A percentile compares a stretch with the other conserved stretches of the same genome.
Conservation (phyloP, 1,284 basidiomycete genomes). For the Schizophyllum amplum region DNA sequence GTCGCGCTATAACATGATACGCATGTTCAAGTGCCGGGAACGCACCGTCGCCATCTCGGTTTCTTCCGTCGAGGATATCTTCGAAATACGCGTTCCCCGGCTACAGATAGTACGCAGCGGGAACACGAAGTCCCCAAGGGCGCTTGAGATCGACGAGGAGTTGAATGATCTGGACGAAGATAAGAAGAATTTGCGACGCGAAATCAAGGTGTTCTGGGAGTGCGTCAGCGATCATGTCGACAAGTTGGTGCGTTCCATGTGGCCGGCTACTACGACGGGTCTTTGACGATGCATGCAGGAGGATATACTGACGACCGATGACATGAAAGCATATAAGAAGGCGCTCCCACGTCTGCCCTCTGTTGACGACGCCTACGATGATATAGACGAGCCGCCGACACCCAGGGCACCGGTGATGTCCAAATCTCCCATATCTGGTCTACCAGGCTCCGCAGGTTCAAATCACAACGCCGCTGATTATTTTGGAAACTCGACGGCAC, state of each 20-base stretch:
- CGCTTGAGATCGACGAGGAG: conserved; percentile 4
- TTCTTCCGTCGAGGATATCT: conserved; percentile 43
- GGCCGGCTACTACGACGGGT: neutral
- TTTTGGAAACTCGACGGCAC: neutral
- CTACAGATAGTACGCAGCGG: conserved; percentile 38
- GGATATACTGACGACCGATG: conserved; percentile 25
- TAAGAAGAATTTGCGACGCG: conserved; percentile 39
- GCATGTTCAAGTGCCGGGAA: conserved; percentile 37
- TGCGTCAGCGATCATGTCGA: conserved; percentile 51
- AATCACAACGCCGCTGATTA: neutral
- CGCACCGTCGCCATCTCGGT: conserved; percentile 39
- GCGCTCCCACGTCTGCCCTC: conserved; percentile 51
- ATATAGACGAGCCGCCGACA: conserved; percentile 20
- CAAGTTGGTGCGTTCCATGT: conserved; percentile 37
- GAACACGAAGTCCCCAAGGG: neutral
- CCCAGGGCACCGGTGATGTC: conserved; percentile 6
- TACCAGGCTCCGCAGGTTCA: neutral
- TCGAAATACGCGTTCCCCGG: conserved; percentile 50
- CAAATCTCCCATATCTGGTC: neutral
- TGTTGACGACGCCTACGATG: conserved; percentile 36
- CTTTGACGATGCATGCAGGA: conserved; percentile 28
- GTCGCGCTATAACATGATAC: conserved; percentile 39
- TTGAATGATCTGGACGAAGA: conserved; percentile 24
- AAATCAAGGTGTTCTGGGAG: conserved; percentile 63
- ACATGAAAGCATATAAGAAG: conserved; percentile 26